phyloP scores from a whole-genome alignment of 179 eudicot genomes.

The Heliamphora pulchella region DNA sequence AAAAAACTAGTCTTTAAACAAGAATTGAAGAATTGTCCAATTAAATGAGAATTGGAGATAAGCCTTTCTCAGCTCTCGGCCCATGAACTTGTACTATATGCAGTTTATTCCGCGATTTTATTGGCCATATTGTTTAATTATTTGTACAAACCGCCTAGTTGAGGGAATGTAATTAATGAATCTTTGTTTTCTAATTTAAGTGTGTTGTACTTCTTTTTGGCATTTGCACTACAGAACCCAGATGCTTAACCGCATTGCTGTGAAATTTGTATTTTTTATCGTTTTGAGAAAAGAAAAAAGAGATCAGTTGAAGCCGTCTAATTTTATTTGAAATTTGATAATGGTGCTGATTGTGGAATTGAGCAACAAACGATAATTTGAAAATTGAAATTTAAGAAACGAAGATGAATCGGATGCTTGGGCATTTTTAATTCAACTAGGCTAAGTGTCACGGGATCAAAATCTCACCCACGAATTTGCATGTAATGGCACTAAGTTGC shows the following conservation, averaged over 20 bases:
- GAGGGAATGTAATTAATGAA: not conserved
- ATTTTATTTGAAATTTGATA: not conserved
- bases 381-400: not conserved
- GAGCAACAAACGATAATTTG: not conserved
- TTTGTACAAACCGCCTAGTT: not conserved
- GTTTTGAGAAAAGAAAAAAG: not conserved
- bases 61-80: not conserved
- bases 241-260: not conserved
- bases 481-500: too few relatives aligned
- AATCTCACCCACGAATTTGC: too few relatives aligned
- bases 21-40: too few relatives aligned
- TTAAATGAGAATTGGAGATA: too few relatives aligned
- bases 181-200: not conserved
- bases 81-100: not conserved
- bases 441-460: too few relatives aligned
- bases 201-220: not conserved
- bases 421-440: not conserved
- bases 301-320: not conserved
- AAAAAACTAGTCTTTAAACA: too few relatives aligned
- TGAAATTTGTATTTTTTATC: not conserved
- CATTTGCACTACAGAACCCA: not conserved
- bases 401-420: not conserved
- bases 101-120: not conserved
- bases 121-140: not conserved
- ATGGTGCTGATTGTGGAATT: too few relatives aligned